phyloP scores from a whole-genome alignment of 805 yeast genomes.

The Candida michaelii region DNA sequence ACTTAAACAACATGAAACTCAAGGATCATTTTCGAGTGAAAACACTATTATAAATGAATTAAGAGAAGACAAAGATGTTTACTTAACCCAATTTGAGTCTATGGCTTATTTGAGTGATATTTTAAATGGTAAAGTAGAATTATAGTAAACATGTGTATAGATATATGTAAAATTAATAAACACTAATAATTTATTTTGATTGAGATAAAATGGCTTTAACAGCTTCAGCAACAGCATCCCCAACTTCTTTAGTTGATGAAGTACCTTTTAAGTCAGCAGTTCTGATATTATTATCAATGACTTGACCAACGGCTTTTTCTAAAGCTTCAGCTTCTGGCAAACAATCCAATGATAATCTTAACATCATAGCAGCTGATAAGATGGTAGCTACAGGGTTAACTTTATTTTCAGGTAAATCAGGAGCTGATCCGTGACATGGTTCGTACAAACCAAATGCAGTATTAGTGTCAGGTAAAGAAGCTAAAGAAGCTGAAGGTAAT shows the following conservation, averaged over 20 bases:
- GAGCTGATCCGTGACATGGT: slow-evolving; percentile 99
- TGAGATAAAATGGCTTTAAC: slow-evolving; percentile 36
- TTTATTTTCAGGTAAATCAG: slow-evolving; percentile 82
- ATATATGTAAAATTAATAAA: slow-evolving; percentile 1
- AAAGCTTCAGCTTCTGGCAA: slow-evolving; percentile 64
- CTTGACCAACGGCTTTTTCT: slow-evolving; percentile 43
- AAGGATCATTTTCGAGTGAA: slow-evolving; percentile 18
- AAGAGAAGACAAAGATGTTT: slow-evolving; percentile 10
- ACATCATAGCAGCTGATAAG: slow-evolving; percentile 96
- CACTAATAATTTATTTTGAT: background rate
- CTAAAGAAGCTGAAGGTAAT: slow-evolving; percentile 93
- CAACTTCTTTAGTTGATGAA: slow-evolving; percentile 85
- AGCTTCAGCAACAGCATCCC: slow-evolving; percentile 84
- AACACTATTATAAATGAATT: slow-evolving; percentile 17
- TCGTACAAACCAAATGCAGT: slow-evolving; percentile 94
- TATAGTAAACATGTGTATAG: background rate
- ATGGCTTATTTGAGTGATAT: slow-evolving; percentile 32
- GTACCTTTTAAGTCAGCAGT: slow-evolving; percentile 91
- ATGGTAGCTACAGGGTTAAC: slow-evolving; percentile 97
- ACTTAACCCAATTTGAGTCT: slow-evolving; percentile 25
- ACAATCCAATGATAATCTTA: slow-evolving; percentile 82
- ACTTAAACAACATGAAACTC: background rate
- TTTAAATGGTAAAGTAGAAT: slow-evolving; percentile 25
- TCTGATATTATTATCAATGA: slow-evolving; percentile 79
- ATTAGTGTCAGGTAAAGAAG: slow-evolving; percentile 95